Evolutionary conservation across 2,329 filamentous ascomycete genomes (phyloP), one percentile per base, ranked within the genome.

Genomic region (Fusarium sp.): DNA sequence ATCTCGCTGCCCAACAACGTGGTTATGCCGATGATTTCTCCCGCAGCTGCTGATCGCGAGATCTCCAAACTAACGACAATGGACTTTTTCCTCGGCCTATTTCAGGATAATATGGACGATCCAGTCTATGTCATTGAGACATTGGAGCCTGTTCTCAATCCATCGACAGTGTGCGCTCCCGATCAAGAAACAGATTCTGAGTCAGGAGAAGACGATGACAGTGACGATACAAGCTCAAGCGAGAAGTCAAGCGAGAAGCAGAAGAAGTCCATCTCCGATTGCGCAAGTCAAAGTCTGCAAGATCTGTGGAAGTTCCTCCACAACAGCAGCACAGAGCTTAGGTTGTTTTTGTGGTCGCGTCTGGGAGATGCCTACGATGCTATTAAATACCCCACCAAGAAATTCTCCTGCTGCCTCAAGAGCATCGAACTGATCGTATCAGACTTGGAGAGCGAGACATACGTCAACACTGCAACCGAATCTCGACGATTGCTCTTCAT

Each of bases 61-160:
- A 91, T 98, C 27, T 95, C 93, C 15, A 94, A 94, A 74, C 86
- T 98, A 34, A 97, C 93, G 16, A 98, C 95, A 1, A 96, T 97
- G 88, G 95, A 98, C 76, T 98, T 98, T 79, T 98, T 99, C 80
- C 86, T 94, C 53, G 93, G 91, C 40, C 88, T 99, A 1, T 98
- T 98, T 77, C 92, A 93, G 64, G 90, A 94, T 40, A 92, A 96
- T 61, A 88, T 91, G 62, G 90, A 91, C 48, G 91, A 98, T 72
- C 93, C 95, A 0, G 87, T 95, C 15, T 87, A 91, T 8, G 89
- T 98, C 22, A 98, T 99, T 62, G 94, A 98, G 75, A 96, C 91
- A 29, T 83, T 99, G 38, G 96, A 99, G 76, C 96, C 96, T 6
- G 92, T 99, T 12, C 84, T 99, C 8, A 95, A 98, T 67, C 90